These are phyloP conservation scores for Metarhizium robertsii DNA, from an alignment of 2,329 filamentous ascomycete species.

Conservation along the genomic window DNA sequence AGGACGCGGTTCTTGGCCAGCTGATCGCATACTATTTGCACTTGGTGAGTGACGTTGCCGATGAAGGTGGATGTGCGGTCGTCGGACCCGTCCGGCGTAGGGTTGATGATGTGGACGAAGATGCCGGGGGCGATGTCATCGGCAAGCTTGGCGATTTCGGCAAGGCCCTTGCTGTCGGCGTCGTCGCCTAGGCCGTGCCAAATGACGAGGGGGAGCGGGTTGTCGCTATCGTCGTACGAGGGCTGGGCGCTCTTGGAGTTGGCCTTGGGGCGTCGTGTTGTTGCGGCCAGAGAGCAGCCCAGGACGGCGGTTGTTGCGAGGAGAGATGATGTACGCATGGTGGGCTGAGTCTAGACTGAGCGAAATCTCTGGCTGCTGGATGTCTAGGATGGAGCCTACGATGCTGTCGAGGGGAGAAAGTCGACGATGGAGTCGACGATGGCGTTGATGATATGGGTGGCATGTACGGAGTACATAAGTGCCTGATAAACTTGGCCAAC, in stretches of 20 bases:
- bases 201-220: constrained; percentile 81
- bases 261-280: constrained; percentile 11
- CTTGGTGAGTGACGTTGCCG: constrained; percentile 76
- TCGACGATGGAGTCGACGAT: neutral
- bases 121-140: constrained; percentile 68
- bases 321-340: constrained; percentile 10
- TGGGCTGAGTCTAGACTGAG: neutral
- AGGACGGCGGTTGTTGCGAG: constrained; percentile 12
- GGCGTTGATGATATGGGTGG: too few species aligned
- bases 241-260: constrained; percentile 11
- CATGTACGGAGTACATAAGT: too few species aligned
- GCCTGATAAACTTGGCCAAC: too few species aligned
- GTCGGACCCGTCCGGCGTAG: constrained; percentile 34
- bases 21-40: constrained; percentile 67
- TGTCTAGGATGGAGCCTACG: neutral
- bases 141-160: constrained; percentile 64
- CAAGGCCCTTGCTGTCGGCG: constrained; percentile 70
- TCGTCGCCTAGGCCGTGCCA: constrained; percentile 82
- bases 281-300: constrained; percentile 18
- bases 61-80: constrained; percentile 84
- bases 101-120: constrained; percentile 25
- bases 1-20: constrained; percentile 70
- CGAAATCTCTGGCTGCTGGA: neutral
- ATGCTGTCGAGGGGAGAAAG: neutral
- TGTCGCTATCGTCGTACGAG: constrained; percentile 37